Evolutionary conservation across 139 green algal species (phyloP), one percentile per base, ranked within the genome.

Genomic region (Tetradesmus lagerheimii): DNA sequence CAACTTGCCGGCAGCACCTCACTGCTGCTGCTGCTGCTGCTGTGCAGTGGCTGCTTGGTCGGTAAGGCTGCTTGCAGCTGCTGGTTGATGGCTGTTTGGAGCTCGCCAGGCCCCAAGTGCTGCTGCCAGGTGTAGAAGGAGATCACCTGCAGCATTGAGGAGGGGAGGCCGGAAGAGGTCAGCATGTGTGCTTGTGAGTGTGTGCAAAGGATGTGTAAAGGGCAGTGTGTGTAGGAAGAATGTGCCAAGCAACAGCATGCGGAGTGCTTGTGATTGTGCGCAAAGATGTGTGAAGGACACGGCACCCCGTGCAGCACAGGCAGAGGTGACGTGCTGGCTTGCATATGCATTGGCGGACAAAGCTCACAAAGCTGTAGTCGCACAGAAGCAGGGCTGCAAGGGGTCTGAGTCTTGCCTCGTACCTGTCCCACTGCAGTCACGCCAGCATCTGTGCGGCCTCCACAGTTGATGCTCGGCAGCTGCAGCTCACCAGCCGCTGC

Each of bases 81-180:
- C 38, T 47, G 23, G 78, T 84, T 86, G 35, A 90, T 86, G 1
- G 38, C 34, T 20, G 35, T 29, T 35, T 41, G 41, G 20, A 89
- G 43, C n/a, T 66, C 45, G 34, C 23, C 83, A 27, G 53, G 25
- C 5, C 14, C 23, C 8, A 81, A 45, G 11, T 5, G 27, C 23
- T 66, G 35, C 66, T 88, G 64, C 76, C 84, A 92, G 29, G 87
- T 77, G 75, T 93, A 88, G 67, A 93, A 93, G 25, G 91, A 93
- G 29, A 88, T 57, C 15, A 91, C 75, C 85, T 93, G 87, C 20
- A 39, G 43, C 29, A n/a, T n/a, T n/a, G n/a, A n/a, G n/a, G n/a
- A 79, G 78, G 2, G 67, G 18, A 29, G 2, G 20, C 29, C 27
- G 14, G 29, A 4, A 25, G n/a, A 75, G 1, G 39, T 38, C 80